Base-by-base conservation (phyloP, 164 flowering plant genomes). In the Berberis vulgaris region DNA sequence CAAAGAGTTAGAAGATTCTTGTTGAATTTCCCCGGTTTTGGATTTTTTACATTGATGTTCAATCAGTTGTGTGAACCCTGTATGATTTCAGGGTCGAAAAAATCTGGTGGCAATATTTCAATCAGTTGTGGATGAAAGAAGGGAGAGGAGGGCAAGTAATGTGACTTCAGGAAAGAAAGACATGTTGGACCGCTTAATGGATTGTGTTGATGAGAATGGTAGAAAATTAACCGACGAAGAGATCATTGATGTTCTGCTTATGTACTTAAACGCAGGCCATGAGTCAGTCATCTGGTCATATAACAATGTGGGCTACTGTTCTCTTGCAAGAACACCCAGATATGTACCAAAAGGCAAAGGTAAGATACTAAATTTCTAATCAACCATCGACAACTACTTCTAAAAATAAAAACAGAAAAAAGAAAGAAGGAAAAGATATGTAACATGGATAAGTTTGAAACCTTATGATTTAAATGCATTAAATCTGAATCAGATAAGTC, bases 231-330 rank as follows among this genome's bases (percentile, higher is more conserved):
- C 45, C 1, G 97, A 95, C 43, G 96, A 89, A 58, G 97, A 91
- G 60, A 85, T 95, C 60, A 87, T 95, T 2, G 97, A 95, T 74
- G 61, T 86, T 39, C 45, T 95, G 39, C 53, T 95, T 7, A 91
- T 91, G 97, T 91, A 95, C 79, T 68, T 95, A 69, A 91, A 89
- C 71, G 96, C 99, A 1, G 97, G 99, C 41, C 97, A 91, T 83
- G 99, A 95, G 78, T 91, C 99, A 59, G n/a, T n/a, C n/a, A n/a
- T 91, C 97, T 2, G 97, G 87, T 26, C 99, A 95, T 60, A 83
- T 78, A 52, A 84, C 78, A 5, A 89, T 82, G 88, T 91, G 97
- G 99, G 91, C 97, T 4, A 77, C 88, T 45, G 54, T 81, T 65
- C 78, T 82, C 60, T 74, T 95, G 1, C 89, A 89, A 72, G 58